Evolutionary conservation across 2,329 filamentous ascomycete species (phyloP).

Genomic region (Sclerotinia sclerotiorum): DNA sequence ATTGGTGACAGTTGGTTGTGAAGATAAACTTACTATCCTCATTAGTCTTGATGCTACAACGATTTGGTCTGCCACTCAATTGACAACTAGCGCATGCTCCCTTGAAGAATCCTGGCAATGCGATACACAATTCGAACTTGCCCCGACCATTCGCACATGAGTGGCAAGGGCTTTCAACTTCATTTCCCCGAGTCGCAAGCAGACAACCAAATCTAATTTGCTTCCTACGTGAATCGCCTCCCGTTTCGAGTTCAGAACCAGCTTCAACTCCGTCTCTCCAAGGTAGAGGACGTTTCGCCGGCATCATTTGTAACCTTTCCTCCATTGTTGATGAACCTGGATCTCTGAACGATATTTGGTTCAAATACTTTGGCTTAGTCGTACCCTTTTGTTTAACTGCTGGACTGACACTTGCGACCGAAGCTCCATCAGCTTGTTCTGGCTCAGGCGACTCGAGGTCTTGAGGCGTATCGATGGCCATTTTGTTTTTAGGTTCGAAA

Average conservation of each 20-base stretch:
- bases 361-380: constrained; percentile 19
- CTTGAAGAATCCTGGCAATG: constrained; percentile 40
- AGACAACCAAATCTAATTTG: constrained; percentile 40
- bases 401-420: not conserved
- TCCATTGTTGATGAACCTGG: constrained; percentile 34
- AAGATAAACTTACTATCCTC: constrained; percentile 36
- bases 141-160: constrained; percentile 39
- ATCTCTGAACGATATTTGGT: constrained; percentile 22
- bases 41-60: constrained; percentile 39
- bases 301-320: constrained; percentile 38
- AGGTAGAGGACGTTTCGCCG: constrained; percentile 36
- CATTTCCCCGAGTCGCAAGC: constrained; percentile 38
- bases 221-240: constrained; percentile 39
- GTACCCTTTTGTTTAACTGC: constrained; percentile 1
- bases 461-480: constrained; percentile 31
- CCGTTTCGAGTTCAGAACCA: constrained; percentile 39
- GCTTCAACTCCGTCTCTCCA: constrained; percentile 39
- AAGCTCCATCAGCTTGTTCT: constrained; percentile 8
- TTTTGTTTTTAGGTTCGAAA: constrained; percentile 18
- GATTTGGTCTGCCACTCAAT: constrained; percentile 39
- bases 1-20: not conserved
- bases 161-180: constrained; percentile 34
- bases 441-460: constrained; percentile 36
- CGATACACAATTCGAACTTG: constrained; percentile 39
- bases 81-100: constrained; percentile 41